These are phyloP conservation scores for Fistulifera solaris DNA, from an alignment of 108 stramenopile species.

Conservation along the genomic window DNA sequence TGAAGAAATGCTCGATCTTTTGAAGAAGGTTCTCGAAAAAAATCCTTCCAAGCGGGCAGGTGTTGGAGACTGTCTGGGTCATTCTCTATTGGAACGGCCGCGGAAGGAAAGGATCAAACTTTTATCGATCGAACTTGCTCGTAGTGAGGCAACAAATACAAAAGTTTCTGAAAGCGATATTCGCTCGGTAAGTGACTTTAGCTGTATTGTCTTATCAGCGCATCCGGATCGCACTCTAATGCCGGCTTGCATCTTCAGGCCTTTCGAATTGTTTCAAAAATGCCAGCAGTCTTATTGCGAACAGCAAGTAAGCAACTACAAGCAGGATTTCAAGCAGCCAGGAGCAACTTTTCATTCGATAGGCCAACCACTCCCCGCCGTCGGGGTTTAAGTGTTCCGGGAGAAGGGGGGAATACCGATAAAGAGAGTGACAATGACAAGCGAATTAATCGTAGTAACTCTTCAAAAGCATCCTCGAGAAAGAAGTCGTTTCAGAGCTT, in stretches of 20 bases:
- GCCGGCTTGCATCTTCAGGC: constrained; percentile 4
- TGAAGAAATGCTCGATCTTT: constrained; percentile 38
- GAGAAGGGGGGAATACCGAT: no score
- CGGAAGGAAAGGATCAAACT: constrained; percentile 17
- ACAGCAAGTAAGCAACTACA: constrained; percentile 25
- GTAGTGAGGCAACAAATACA: constrained; percentile 8
- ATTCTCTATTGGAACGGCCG: constrained; percentile 53
- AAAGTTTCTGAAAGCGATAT: constrained; percentile 6
- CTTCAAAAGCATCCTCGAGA: no score
- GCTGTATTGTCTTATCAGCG: neutral
- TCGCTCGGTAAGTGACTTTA: constrained; percentile 3
- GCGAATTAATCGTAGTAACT: no score
- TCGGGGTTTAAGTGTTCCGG: no score
- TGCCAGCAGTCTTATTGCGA: constrained; percentile 28
- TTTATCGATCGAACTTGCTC: constrained; percentile 5
- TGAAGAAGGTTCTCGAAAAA: constrained; percentile 49
- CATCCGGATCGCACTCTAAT: constrained; percentile 2
- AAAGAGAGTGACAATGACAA: no score
- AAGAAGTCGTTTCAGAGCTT: no score
- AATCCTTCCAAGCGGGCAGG: constrained; percentile 63
- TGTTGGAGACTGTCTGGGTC: constrained; percentile 78
- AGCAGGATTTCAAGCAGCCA: constrained; percentile 25
- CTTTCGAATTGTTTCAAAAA: constrained; percentile 33
- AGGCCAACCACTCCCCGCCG: neutral
- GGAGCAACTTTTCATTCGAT: constrained; percentile 16